A percentile compares a stretch with the other conserved stretches of the same genome.
phyloP scores from a whole-genome alignment of 2,329 filamentous ascomycete species.

The Monilinia laxa region DNA sequence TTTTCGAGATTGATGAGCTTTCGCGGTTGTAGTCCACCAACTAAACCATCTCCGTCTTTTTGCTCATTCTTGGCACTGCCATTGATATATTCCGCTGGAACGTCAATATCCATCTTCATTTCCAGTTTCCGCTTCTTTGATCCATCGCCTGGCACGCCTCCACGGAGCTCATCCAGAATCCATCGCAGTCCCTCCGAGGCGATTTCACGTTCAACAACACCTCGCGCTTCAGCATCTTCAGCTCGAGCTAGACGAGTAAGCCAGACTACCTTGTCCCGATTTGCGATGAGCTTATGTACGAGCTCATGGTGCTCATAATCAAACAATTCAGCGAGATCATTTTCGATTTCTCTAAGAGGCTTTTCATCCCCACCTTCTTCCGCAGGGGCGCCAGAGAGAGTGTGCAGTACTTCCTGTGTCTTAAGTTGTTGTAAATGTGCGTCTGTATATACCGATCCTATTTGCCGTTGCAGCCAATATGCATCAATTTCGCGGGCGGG shows the following conservation, averaged over 20 bases:
- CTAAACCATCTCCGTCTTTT: conserved; percentile 62
- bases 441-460: conserved; percentile 84
- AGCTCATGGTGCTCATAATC: conserved; percentile 95
- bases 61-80: conserved; percentile 52
- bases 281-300: conserved; percentile 85
- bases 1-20: conserved; percentile 93
- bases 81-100: conserved; percentile 60
- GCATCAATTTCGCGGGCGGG: conserved; percentile 90
- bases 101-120: conserved; percentile 93
- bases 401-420: conserved; percentile 77
- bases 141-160: conserved; percentile 60
- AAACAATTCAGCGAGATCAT: conserved; percentile 97
- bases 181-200: conserved; percentile 79
- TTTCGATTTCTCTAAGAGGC: conserved; percentile 88
- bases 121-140: conserved; percentile 68
- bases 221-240: conserved; percentile 73
- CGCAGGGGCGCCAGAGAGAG: conserved; percentile 73
- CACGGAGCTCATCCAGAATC: conserved; percentile 85
- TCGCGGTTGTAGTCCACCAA: conserved; percentile 81
- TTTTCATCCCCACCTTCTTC: conserved; percentile 80
- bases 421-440: conserved; percentile 93
- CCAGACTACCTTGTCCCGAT: conserved; percentile 94
- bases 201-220: conserved; percentile 86
- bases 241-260: conserved; percentile 82
- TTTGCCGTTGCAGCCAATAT: conserved; percentile 93